phyloP scores from a whole-genome alignment of 805 yeast species.

The Kluyveromyces siamensis region DNA sequence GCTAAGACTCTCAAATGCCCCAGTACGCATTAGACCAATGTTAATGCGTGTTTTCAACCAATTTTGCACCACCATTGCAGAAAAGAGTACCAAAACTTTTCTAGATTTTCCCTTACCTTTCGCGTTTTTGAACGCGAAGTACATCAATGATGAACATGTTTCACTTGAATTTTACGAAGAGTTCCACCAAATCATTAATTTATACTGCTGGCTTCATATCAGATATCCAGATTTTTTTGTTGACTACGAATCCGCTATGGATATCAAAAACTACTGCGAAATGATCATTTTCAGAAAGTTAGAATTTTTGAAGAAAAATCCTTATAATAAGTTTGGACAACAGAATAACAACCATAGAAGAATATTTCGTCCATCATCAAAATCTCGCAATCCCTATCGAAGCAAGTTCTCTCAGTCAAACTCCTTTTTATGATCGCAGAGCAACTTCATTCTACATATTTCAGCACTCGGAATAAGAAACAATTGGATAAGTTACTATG shows the following conservation, averaged over 20 bases:
- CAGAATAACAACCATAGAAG: not conserved
- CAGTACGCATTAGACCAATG: constrained; percentile 37
- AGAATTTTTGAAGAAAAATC: constrained; percentile 25
- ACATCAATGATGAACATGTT: constrained; percentile 17
- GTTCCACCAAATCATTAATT: constrained; percentile 55
- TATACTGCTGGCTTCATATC: constrained; percentile 80
- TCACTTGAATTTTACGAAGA: constrained; percentile 39
- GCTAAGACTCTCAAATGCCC: constrained; percentile 51
- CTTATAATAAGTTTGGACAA: constrained; percentile 12
- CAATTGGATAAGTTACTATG: not conserved
- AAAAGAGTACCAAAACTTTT: constrained; percentile 44
- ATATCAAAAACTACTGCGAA: constrained; percentile 63
- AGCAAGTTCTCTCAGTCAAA: not conserved
- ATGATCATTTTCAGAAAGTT: constrained; percentile 33
- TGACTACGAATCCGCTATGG: constrained; percentile 65
- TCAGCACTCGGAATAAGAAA: not conserved
- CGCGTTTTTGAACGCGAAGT: constrained; percentile 18
- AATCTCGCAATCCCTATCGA: not conserved
- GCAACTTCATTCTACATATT: not conserved
- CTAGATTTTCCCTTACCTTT: constrained; percentile 39
- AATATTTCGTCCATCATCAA: not conserved
- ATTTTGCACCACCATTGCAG: constrained; percentile 47
- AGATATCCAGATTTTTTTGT: constrained; percentile 76
- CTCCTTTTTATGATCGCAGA: not conserved
- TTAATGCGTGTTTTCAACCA: constrained; percentile 37